Base-by-base conservation (phyloP, 192 early-diverging fungal genomes). In the Coemansia sp. region DNA sequence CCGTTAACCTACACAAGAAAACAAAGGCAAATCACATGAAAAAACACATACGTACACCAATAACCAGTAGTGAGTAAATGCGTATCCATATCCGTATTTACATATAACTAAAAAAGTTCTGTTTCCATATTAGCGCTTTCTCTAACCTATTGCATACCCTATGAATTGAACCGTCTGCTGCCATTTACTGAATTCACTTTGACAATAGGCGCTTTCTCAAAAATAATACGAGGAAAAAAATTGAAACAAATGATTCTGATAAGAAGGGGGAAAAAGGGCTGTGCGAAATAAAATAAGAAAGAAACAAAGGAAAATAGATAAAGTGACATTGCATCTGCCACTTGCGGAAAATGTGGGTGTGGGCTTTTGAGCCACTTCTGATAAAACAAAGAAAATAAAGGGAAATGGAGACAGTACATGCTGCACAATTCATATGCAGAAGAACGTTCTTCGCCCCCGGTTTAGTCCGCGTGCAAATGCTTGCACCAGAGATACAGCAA, bases 1-100 rank as follows among this genome's bases (percentile, higher is more conserved):
- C 75, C 83, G 28, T 73, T 80, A 20, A 85, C 54, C 80, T 83
- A 78, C 49, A 65, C 11, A 45, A 6, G 20, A 36, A 55, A 30
- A 18, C 2, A 28, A 12, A 63, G 20, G 28, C 25, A 61, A 55
- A 42, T 25, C 22, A 25, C 22, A 25, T 25, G 22, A 25, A 25
- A 25, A 25, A 25, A 25, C 22, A 25, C 22, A 25, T 25, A 25
- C 22, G 22, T 25, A 25, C 22, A 25, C 22, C 22, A 25, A 25
- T 48, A 30, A 32, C 17, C 28, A 42, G 30, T n/a, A 56, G 49
- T 16, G 33, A 20, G 38, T 25, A 33, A 42, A 31, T 29, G 30
- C 25, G n/a, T 32, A 34, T 29, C 28, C 25, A 28, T 11, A 56
- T 32, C 29, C 22, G 16, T 16, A 56, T 22, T 51, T 51, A 22